Evolutionary conservation across 305 asterid genomes (phyloP).

Genomic region (Petunia hybrid): DNA sequence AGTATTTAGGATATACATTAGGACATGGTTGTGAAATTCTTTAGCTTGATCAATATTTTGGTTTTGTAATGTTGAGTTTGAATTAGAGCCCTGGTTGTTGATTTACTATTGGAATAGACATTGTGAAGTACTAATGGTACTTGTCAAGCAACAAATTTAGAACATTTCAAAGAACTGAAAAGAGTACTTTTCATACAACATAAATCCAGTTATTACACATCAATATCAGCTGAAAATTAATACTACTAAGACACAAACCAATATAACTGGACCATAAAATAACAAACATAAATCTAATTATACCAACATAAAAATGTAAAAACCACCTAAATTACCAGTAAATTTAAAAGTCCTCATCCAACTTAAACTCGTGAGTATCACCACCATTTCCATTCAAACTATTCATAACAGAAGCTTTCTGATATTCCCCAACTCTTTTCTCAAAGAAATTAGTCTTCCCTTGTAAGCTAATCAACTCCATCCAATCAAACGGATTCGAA

Average conservation of each 20-base stretch:
- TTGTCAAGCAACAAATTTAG: too few species aligned
- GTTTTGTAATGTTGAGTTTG: too few species aligned
- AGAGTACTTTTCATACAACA: background rate
- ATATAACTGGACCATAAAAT: background rate
- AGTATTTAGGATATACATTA: too few species aligned
- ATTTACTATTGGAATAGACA: too few species aligned
- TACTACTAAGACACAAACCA: background rate
- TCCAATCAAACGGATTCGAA: slow-evolving; percentile 87
- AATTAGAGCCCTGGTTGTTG: too few species aligned
- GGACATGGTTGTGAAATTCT: too few species aligned
- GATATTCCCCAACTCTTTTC: slow-evolving; percentile 85
- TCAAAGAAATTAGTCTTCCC: slow-evolving; percentile 92
- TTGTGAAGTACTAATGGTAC: too few species aligned
- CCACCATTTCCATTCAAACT: slow-evolving; percentile 62
- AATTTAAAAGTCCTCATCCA: slow-evolving; percentile 28
- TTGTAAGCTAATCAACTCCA: slow-evolving; percentile 88
- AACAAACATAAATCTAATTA: background rate
- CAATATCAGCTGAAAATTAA: background rate
- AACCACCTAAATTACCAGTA: background rate
- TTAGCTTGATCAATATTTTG: too few species aligned
- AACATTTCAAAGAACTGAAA: too few species aligned
- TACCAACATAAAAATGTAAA: background rate
- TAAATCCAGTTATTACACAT: slow-evolving; percentile 1
- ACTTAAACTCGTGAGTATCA: slow-evolving; percentile 29
- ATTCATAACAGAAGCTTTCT: slow-evolving; percentile 72